A percentile compares a stretch with the other conserved stretches of the same genome.
phyloP scores from a whole-genome alignment of 2,329 filamentous ascomycete genomes.

The Parafenestella ontariensis region DNA sequence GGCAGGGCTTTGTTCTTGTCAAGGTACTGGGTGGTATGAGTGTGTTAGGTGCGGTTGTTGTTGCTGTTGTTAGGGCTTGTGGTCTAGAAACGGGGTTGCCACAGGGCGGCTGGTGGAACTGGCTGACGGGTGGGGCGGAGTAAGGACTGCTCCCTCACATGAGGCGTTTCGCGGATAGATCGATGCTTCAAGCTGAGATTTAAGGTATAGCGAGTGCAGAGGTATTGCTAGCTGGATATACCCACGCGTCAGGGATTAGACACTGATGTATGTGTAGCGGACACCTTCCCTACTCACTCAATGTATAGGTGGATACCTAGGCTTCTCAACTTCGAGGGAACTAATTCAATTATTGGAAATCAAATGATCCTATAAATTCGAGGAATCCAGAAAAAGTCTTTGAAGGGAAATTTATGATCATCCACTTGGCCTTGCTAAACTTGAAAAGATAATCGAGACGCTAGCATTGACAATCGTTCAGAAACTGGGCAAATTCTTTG shows the following conservation, averaged over 20 bases:
- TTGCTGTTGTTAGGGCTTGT: slow-evolving; percentile 52
- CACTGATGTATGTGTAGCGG: not conserved
- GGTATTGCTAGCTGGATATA: not conserved
- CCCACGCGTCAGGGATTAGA: not conserved
- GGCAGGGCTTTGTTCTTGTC: slow-evolving; percentile 70
- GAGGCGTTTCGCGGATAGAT: not conserved
- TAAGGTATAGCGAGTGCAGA: not conserved
- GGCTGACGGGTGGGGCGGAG: slow-evolving; percentile 25
- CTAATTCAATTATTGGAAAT: not conserved
- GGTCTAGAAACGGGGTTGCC: slow-evolving; percentile 39
- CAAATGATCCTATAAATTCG: not conserved
- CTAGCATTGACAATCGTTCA: too few species aligned
- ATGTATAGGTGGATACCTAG: not conserved
- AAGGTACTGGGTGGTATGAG: slow-evolving; percentile 78
- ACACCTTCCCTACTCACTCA: not conserved
- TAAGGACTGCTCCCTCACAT: not conserved
- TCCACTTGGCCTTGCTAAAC: too few species aligned
- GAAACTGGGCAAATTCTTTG: too few species aligned
- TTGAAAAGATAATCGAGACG: too few species aligned
- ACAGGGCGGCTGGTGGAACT: slow-evolving; percentile 36
- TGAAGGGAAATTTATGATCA: too few species aligned
- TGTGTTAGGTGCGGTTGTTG: slow-evolving; percentile 73
- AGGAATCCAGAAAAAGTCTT: not conserved
- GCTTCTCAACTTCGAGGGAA: not conserved
- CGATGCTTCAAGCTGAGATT: not conserved